Evolutionary conservation across 805 yeast species (phyloP).

Genomic region (Candida endomychidarum): DNA sequence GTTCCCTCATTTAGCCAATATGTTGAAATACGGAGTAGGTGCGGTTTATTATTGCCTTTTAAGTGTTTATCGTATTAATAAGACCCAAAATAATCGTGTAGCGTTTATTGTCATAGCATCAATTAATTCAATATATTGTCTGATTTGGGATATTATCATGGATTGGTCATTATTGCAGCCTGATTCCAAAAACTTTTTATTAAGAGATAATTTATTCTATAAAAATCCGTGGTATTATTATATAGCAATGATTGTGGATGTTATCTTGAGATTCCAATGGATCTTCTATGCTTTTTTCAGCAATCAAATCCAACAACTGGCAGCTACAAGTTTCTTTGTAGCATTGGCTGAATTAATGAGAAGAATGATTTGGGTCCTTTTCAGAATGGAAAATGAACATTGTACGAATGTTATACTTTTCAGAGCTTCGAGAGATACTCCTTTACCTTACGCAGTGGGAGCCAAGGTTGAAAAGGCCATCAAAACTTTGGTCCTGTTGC

Average conservation of each 20-base stretch:
- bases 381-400: slow-evolving; percentile 96
- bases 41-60: slow-evolving; percentile 68
- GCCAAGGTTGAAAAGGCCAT: slow-evolving; percentile 35
- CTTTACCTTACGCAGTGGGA: slow-evolving; percentile 69
- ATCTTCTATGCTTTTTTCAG: slow-evolving; percentile 81
- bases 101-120: slow-evolving; percentile 73
- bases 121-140: slow-evolving; percentile 66
- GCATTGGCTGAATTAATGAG: slow-evolving; percentile 81
- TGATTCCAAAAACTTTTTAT: slow-evolving; percentile 51
- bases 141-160: slow-evolving; percentile 90
- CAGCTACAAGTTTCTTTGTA: slow-evolving; percentile 77
- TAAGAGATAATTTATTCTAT: slow-evolving; percentile 73
- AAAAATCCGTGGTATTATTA: slow-evolving; percentile 56
- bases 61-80: slow-evolving; percentile 73
- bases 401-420: slow-evolving; percentile 82
- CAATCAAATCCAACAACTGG: slow-evolving; percentile 79
- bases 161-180: slow-evolving; percentile 90
- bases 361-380: slow-evolving; percentile 84
- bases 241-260: slow-evolving; percentile 69
- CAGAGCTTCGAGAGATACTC: slow-evolving; percentile 84
- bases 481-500: slow-evolving; percentile 34
- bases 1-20: slow-evolving; percentile 95
- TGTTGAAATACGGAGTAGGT: slow-evolving; percentile 69
- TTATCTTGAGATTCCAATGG: slow-evolving; percentile 86
- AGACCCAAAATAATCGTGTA: slow-evolving; percentile 41